Conservation (phyloP, 495 filamentous ascomycete genomes). For the Hyaloscypha variabilis region DNA sequence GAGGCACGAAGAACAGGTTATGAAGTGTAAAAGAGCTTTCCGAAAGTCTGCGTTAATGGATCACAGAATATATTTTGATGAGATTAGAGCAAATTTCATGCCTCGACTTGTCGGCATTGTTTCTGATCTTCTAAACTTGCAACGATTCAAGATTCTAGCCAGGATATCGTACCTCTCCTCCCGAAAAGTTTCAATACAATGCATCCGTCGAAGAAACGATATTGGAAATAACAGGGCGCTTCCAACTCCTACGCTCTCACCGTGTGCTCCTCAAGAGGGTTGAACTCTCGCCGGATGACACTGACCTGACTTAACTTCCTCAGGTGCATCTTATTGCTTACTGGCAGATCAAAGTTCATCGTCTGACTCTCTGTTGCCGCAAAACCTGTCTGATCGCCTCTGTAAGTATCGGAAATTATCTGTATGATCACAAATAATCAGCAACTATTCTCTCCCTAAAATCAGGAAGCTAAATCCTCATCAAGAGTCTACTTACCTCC, state of each 20-base stretch:
- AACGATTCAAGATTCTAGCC: not conserved
- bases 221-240: no score
- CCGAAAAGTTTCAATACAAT: not conserved
- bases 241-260: no score
- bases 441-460: no score
- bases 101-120: not conserved
- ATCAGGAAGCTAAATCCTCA: no score
- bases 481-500: no score
- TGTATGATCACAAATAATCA: not conserved
- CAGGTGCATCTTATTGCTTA: not conserved
- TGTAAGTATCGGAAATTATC: not conserved
- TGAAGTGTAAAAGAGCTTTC: no score
- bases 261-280: no score
- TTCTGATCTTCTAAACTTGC: not conserved
- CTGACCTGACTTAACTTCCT: not conserved
- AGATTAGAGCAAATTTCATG: no score
- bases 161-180: no score
- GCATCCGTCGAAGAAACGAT: no score
- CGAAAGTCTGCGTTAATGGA: no score
- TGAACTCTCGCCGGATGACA: no score
- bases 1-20: not conserved
- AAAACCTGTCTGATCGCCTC: not conserved
- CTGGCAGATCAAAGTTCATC: not conserved
- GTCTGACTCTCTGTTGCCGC: not conserved
- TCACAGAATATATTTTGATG: not conserved